phyloP scores from a whole-genome alignment of 2,329 filamentous ascomycete genomes.

The Clarireedia monteithiana region DNA sequence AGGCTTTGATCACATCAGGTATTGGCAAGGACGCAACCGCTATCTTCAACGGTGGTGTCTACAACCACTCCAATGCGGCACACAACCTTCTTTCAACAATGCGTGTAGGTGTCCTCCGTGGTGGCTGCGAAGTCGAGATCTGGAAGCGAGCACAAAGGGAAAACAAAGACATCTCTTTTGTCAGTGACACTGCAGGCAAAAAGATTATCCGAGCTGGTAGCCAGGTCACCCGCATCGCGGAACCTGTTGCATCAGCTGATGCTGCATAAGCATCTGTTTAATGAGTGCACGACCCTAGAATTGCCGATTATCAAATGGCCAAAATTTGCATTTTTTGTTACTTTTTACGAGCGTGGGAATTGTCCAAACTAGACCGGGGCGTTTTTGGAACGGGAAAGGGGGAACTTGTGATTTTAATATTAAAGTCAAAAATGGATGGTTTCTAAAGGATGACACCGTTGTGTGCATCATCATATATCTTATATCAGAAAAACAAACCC shows the following conservation, averaged over 20 bases:
- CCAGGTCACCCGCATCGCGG: conserved; percentile 75
- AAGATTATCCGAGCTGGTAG: conserved; percentile 78
- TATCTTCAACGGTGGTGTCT: conserved; percentile 88
- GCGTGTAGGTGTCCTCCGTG: conserved; percentile 78
- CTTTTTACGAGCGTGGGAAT: conserved; percentile 12
- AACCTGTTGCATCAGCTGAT: conserved; percentile 75
- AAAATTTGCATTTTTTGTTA: conserved; percentile 10
- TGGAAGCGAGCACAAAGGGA: conserved; percentile 83
- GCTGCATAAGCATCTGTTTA: conserved; percentile 50
- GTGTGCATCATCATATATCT: not conserved
- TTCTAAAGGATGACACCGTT: not conserved
- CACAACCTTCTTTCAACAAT: conserved; percentile 86
- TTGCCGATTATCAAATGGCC: not conserved
- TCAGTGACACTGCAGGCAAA: conserved; percentile 74
- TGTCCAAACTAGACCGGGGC: conserved; percentile 12
- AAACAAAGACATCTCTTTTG: conserved; percentile 72
- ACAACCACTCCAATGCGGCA: conserved; percentile 82
- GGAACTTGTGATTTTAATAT: conserved; percentile 5
- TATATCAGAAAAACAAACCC: not conserved
- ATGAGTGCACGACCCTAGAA: conserved; percentile 2
- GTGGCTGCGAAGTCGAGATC: conserved; percentile 84
- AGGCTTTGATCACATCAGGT: conserved; percentile 73
- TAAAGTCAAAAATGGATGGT: not conserved
- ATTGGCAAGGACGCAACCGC: conserved; percentile 84
- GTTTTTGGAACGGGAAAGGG: conserved; percentile 2